phyloP scores from a whole-genome alignment of 495 filamentous ascomycete genomes.

The Hypomontagnella submonticulosa region DNA sequence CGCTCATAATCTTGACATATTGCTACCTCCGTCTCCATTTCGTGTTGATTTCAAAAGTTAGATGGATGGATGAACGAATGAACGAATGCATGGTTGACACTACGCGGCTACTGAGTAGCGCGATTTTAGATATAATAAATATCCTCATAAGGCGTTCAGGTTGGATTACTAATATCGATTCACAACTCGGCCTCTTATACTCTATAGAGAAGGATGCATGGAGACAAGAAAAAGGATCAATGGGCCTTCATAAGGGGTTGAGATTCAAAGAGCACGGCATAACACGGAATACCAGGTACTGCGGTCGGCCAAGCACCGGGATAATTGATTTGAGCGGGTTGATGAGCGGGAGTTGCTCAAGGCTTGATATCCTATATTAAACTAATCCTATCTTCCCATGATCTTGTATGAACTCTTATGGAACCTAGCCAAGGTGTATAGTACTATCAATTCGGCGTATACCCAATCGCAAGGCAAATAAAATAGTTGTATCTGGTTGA shows the following conservation, averaged over 20 bases:
- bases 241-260: conserved; percentile 9
- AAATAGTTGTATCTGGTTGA: no score
- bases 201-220: conserved; percentile 19
- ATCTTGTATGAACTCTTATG: conserved; percentile 10
- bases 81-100: conserved; percentile 32
- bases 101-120: conserved; percentile 42
- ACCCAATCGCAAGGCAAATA: no score
- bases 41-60: conserved; percentile 39
- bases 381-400: conserved; percentile 3
- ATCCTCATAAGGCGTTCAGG: conserved; percentile 30
- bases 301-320: conserved; percentile 4
- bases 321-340: conserved; percentile 10
- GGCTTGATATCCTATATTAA: conserved; percentile 28
- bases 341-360: conserved; percentile 27
- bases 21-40: conserved; percentile 43
- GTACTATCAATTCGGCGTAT: no score
- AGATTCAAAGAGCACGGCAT: conserved; percentile 14
- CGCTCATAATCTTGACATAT: conserved; percentile 38
- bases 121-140: conserved; percentile 42
- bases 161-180: conserved; percentile 12
- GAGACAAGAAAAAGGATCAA: conserved; percentile 6
- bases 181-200: conserved; percentile 16
- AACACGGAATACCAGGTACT: conserved; percentile 15
- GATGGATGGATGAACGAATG: conserved; percentile 33
- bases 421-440: neutral